Evolutionary conservation across 2,329 filamentous ascomycete genomes (phyloP).

Genomic region (Alternaria atra): DNA sequence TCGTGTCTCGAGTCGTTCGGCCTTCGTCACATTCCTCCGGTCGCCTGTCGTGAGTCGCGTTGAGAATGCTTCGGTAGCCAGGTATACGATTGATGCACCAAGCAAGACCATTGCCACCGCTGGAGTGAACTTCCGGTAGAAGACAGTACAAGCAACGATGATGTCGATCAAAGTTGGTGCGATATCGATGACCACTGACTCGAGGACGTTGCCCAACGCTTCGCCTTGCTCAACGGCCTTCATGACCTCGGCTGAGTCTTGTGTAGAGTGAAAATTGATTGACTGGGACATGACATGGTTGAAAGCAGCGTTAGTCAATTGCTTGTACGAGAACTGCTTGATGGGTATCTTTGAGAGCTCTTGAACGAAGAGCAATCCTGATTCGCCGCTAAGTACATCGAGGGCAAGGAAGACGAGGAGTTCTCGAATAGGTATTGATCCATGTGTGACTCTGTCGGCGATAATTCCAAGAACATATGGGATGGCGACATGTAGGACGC

Average conservation of each 20-base stretch:
- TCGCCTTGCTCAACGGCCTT: background rate
- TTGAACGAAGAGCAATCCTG: background rate
- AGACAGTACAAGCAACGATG: background rate
- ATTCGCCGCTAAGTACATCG: background rate
- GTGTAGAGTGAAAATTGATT: background rate
- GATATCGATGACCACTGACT: background rate
- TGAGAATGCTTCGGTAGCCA: background rate
- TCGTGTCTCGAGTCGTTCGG: constrained; percentile 10
- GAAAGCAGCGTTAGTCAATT: background rate
- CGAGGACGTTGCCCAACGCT: background rate
- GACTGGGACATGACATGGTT: background rate
- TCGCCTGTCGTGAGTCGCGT: background rate
- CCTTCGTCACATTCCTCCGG: constrained; percentile 2
- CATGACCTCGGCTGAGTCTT: background rate
- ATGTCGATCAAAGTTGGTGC: background rate
- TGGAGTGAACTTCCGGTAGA: background rate
- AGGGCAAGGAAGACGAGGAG: background rate
- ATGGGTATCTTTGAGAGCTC: background rate
- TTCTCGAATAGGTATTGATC: background rate
- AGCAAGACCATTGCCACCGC: background rate
- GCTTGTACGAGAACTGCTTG: background rate
- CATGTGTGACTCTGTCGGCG: background rate
- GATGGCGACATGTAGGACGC: background rate
- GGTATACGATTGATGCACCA: background rate
- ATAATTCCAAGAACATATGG: background rate